Conservation (phyloP, 257 asterid genomes). For the Coffea eugenioides region DNA sequence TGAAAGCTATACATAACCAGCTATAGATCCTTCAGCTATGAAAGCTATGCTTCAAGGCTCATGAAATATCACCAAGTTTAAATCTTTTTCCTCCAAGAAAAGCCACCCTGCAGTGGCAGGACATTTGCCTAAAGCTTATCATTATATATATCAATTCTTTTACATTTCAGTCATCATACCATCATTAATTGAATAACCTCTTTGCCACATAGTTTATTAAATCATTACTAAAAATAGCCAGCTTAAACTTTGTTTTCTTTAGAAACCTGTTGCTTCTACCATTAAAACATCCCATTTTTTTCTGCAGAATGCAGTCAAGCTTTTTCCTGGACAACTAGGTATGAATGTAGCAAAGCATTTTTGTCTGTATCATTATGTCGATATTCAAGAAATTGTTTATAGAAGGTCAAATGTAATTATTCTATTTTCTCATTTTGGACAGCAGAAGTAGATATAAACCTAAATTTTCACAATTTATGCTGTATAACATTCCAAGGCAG, state of each 20-base stretch:
- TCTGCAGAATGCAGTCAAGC: not conserved
- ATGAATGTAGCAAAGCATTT: not conserved
- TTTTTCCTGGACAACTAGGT: not conserved
- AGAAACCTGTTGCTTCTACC: not conserved
- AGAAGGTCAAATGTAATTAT: not conserved
- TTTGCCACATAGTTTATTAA: not conserved
- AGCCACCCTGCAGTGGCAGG: slow-evolving; percentile 3
- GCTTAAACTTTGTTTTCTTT: not conserved
- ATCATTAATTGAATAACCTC: not conserved
- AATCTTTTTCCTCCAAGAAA: not conserved
- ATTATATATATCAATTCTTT: not conserved
- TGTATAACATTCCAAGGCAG: not conserved
- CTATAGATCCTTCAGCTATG: not conserved
- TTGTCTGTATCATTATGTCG: not conserved
- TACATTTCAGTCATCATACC: not conserved
- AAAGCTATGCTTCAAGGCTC: not conserved
- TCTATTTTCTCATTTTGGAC: not conserved
- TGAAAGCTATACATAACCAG: not conserved
- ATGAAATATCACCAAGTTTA: not conserved
- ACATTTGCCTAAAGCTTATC: not conserved
- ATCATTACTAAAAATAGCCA: not conserved
- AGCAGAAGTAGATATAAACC: not conserved
- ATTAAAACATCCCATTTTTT: not conserved
- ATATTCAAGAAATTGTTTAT: not conserved
- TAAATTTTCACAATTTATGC: not conserved